Evolutionary conservation across 805 yeast genomes (phyloP).

Genomic region (Candida golubevii): DNA sequence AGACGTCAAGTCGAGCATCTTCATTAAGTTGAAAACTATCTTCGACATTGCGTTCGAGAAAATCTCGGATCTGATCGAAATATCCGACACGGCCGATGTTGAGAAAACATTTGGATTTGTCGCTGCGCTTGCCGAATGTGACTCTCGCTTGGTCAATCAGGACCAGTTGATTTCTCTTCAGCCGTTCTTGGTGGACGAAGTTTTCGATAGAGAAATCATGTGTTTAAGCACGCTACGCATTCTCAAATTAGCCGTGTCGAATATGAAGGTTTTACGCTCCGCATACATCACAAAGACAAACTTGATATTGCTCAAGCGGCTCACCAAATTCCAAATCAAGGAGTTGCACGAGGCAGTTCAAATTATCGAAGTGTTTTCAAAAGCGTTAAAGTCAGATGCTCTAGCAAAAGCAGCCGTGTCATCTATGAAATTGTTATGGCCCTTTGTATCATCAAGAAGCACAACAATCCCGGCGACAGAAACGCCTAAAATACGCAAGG

Average conservation of each 20-base stretch:
- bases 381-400: constrained; percentile 40
- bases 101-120: constrained; percentile 40
- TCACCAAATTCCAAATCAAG: constrained; percentile 55
- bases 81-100: background rate
- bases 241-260: constrained; percentile 46
- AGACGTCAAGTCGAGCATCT: background rate
- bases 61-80: constrained; percentile 3
- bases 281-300: constrained; percentile 49
- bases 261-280: constrained; percentile 42
- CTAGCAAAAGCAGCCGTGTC: constrained; percentile 63
- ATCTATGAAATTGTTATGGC: constrained; percentile 48
- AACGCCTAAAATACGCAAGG: constrained; percentile 39
- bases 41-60: constrained; percentile 4
- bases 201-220: constrained; percentile 33
- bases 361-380: constrained; percentile 55
- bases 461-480: constrained; percentile 23
- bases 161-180: constrained; percentile 64
- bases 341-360: constrained; percentile 77
- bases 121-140: constrained; percentile 52
- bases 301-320: constrained; percentile 45
- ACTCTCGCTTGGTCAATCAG: constrained; percentile 52
- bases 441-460: constrained; percentile 32
- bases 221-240: constrained; percentile 52
- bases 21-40: background rate
- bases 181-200: constrained; percentile 55